phyloP scores from a whole-genome alignment of 2,329 filamentous ascomycete genomes.

The Coleophoma eucalyptorum region DNA sequence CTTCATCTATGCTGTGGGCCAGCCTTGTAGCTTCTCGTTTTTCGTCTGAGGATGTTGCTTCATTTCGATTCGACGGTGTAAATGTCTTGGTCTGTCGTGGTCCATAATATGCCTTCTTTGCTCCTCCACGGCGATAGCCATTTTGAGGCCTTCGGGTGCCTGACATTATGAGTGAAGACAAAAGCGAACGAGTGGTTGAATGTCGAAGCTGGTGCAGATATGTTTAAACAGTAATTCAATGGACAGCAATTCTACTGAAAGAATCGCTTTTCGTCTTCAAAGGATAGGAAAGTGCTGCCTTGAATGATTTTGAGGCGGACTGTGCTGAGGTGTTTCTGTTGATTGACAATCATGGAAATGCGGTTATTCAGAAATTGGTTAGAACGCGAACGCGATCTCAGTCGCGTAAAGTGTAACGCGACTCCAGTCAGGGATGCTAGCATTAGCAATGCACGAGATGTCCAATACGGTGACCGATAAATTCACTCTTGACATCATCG shows the following conservation, averaged over 20 bases:
- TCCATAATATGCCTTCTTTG: conserved; percentile 67
- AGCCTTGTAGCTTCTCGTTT: conserved; percentile 82
- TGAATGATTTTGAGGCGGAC: too few species aligned
- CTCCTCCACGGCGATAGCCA: conserved; percentile 61
- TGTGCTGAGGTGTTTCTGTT: too few species aligned
- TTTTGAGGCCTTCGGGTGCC: conserved; percentile 57
- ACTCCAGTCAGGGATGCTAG: neutral
- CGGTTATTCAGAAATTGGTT: neutral
- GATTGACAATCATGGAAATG: too few species aligned
- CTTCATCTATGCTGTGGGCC: conserved; percentile 87
- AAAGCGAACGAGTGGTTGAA: too few species aligned
- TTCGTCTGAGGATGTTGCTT: conserved; percentile 89
- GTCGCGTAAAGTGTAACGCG: neutral
- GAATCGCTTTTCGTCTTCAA: conserved; percentile 13
- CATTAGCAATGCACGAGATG: neutral
- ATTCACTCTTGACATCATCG: conserved; percentile 1
- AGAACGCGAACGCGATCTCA: neutral
- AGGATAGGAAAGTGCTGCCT: neutral
- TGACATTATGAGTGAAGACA: conserved; percentile 43
- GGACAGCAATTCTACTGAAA: conserved; percentile 21
- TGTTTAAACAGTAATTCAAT: conserved; percentile 4
- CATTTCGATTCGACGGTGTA: conserved; percentile 70
- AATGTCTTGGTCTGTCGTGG: conserved; percentile 70
- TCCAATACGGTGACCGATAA: conserved; percentile 3
- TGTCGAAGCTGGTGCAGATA: neutral